Conservation (phyloP, 768 basidiomycete species). For the Tricholoma flavovirens region DNA sequence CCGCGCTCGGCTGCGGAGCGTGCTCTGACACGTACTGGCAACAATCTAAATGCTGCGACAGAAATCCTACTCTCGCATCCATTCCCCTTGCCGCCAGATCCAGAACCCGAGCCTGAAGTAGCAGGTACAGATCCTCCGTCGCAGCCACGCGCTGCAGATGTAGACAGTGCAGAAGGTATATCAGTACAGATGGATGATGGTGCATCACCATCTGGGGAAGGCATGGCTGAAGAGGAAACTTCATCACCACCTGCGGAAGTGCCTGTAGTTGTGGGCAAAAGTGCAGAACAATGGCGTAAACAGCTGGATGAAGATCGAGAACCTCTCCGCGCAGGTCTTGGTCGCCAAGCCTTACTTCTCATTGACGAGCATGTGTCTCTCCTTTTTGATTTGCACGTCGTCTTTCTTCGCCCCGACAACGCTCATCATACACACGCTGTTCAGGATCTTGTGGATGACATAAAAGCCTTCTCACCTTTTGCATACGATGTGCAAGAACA, state of each 20-base stretch:
- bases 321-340: conserved; percentile 56
- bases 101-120: conserved; percentile 35
- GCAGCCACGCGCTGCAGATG: conserved; percentile 4
- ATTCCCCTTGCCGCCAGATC: conserved; percentile 68
- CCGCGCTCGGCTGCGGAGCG: conserved; percentile 80
- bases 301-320: conserved; percentile 65
- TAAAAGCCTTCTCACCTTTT: conserved; percentile 59
- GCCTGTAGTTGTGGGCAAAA: conserved; percentile 32
- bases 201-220: conserved; percentile 19
- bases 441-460: conserved; percentile 68
- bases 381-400: conserved; percentile 81
- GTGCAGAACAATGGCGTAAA: conserved; percentile 56
- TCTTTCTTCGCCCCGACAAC: conserved; percentile 64
- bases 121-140: conserved; percentile 5
- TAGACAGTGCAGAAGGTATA: conserved; percentile 8
- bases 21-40: conserved; percentile 78
- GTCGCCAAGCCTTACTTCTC: conserved; percentile 65
- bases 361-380: conserved; percentile 85
- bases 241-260: conserved; percentile 10
- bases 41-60: conserved; percentile 85
- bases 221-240: conserved; percentile 21
- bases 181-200: conserved; percentile 23
- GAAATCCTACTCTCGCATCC: conserved; percentile 83
- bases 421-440: conserved; percentile 62
- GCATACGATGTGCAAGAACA: conserved; percentile 71